phyloP scores from a whole-genome alignment of 2,329 filamentous ascomycete species.

The Metarhizium robertsii region DNA sequence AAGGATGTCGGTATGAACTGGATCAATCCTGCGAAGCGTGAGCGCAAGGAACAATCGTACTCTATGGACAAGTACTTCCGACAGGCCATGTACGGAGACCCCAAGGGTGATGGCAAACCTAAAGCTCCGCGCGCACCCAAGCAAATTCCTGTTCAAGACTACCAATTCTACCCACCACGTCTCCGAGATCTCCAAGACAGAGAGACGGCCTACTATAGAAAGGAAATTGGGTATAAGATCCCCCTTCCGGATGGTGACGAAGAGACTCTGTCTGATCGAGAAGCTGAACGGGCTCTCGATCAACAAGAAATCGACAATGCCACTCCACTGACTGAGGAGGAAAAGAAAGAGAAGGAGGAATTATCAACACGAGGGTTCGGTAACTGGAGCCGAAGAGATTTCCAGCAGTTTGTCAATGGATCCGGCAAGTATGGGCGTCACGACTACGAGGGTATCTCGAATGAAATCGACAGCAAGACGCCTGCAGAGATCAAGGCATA shows the following conservation, averaged over 20 bases:
- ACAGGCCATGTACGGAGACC: slow-evolving; percentile 69
- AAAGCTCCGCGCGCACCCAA: slow-evolving; percentile 94
- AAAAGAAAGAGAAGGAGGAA: slow-evolving; percentile 75
- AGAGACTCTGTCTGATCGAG: slow-evolving; percentile 74
- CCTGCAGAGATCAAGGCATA: slow-evolving; percentile 80
- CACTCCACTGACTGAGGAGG: slow-evolving; percentile 76
- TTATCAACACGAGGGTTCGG: slow-evolving; percentile 80
- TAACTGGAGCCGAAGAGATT: slow-evolving; percentile 94
- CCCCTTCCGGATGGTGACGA: slow-evolving; percentile 82
- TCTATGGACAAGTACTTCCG: slow-evolving; percentile 99
- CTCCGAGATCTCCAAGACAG: slow-evolving; percentile 88
- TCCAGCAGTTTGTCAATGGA: slow-evolving; percentile 95
- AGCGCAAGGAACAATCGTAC: slow-evolving; percentile 95
- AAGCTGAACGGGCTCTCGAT: slow-evolving; percentile 77
- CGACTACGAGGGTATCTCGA: slow-evolving; percentile 76
- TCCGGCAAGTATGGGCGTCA: slow-evolving; percentile 85
- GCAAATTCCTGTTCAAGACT: slow-evolving; percentile 86
- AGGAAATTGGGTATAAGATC: slow-evolving; percentile 93
- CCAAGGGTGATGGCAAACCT: slow-evolving; percentile 82
- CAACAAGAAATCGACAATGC: slow-evolving; percentile 93
- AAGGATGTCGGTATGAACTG: slow-evolving; percentile 88
- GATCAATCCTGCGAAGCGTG: slow-evolving; percentile 98
- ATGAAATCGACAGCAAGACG: slow-evolving; percentile 86
- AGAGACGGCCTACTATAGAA: slow-evolving; percentile 91
- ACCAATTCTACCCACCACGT: slow-evolving; percentile 86